phyloP scores from a whole-genome alignment of 2,329 filamentous ascomycete genomes.

The Sarocladium kiliense region DNA sequence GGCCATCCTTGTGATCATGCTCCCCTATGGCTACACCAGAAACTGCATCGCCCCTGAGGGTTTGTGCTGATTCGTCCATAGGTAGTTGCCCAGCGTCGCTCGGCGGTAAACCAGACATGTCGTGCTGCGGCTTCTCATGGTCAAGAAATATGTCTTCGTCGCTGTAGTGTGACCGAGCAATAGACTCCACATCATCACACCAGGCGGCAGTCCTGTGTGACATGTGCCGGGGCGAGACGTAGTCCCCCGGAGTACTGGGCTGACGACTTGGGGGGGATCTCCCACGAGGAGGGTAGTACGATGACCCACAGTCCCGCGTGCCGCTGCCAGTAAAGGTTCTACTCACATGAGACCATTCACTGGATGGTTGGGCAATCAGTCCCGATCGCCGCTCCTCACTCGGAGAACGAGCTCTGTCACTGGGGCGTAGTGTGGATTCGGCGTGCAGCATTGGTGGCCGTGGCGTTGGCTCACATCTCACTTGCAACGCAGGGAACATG shows the following conservation, averaged over 20 bases:
- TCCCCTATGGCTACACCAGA: background rate
- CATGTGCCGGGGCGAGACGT: background rate
- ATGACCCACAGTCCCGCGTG: slow-evolving; percentile 33
- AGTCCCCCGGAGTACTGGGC: slow-evolving; percentile 29
- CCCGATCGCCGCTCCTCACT: slow-evolving; percentile 4
- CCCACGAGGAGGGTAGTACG: slow-evolving; percentile 39
- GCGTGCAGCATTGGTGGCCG: background rate
- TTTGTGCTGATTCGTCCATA: slow-evolving; percentile 5
- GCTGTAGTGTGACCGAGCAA: background rate
- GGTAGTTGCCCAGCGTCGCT: background rate
- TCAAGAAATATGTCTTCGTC: background rate
- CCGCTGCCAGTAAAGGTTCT: slow-evolving; percentile 31
- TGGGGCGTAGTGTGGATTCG: slow-evolving; percentile 1
- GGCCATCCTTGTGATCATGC: background rate
- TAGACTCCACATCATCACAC: background rate
- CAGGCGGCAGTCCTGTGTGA: background rate
- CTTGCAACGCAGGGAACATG: slow-evolving; percentile 51
- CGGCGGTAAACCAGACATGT: background rate
- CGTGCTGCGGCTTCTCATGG: background rate
- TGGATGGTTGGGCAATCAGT: slow-evolving; percentile 23
- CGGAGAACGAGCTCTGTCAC: background rate
- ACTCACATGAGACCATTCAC: slow-evolving; percentile 38
- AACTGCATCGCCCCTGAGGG: background rate
- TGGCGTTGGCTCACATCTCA: background rate
- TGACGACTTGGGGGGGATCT: slow-evolving; percentile 49